Base-by-base conservation (phyloP, 2,329 filamentous ascomycete species). In the Calonectria henricotiae region DNA sequence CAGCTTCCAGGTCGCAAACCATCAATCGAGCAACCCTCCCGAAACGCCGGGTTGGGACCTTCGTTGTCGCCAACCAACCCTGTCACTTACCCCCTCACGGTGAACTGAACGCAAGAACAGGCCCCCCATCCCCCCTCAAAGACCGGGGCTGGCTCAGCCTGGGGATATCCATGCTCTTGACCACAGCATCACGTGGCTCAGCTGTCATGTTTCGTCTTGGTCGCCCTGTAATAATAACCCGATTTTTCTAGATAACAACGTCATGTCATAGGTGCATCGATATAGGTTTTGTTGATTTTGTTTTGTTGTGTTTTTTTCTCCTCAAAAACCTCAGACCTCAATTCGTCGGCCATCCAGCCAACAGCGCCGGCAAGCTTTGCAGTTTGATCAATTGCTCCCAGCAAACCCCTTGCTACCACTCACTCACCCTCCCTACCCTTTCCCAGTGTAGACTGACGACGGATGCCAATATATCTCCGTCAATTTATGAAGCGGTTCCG, bases 101-200 rank as follows among this genome's bases (percentile, higher is more conserved):
- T 51, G 47, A 64, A 67, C 65, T 49, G 25, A 60, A 64, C 43
- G 47, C 62, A 27, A 72, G 66, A 30, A 63, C 41, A 30, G 49
- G 65, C 70, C 70, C 68, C 54, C 20, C 20, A 20, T 20, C 20
- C 20, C 20, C 20, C 20, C 20, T 20, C 62, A 65, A 25, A 44
- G 58, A 46, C 54, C 65, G 65, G 71, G 71, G 35, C 51, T 20
- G 60, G 9, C 46, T 39, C 27, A 44, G 13, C 64, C 74, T 60
- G 65, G 74, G 73, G 66, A 75, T 30, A 72, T 75, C 73, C 74
- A 74, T 75, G 71, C 70, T 69, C 54, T 17, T 62, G 13, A n/a
- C 3, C 8, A 47, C 35, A 37, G 51, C 41, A 44, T 68, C 70
- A 69, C 69, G 71, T 69, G 71, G 67, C 44, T 49, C 58, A 43